phyloP scores from a whole-genome alignment of 2,329 filamentous ascomycete genomes.

The Kalmusia sp. region DNA sequence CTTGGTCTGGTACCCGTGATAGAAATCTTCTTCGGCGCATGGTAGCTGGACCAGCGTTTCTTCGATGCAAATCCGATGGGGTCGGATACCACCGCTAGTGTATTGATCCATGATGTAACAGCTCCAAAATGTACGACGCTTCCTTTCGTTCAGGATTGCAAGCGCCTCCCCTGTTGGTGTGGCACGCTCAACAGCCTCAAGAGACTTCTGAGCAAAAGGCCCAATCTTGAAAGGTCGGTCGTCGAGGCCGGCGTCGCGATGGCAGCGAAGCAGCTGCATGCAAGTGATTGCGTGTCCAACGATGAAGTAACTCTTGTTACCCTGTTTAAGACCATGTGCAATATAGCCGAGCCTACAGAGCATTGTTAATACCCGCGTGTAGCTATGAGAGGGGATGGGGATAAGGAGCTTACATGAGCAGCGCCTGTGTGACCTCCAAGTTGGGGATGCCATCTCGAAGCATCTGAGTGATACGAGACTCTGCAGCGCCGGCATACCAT shows the following conservation, averaged over 20 bases:
- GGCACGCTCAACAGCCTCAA: constrained; percentile 16
- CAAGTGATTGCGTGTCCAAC: constrained; percentile 66
- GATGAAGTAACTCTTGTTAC: constrained; percentile 70
- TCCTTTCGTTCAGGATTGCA: constrained; percentile 68
- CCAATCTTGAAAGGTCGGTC: constrained; percentile 38
- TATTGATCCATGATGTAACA: constrained; percentile 76
- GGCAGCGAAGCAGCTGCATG: constrained; percentile 54
- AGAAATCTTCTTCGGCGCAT: constrained; percentile 70
- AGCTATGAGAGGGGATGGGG: too few species aligned
- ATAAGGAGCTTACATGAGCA: constrained; percentile 61
- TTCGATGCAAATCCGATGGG: constrained; percentile 64
- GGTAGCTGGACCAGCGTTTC: constrained; percentile 72
- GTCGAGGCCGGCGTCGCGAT: constrained; percentile 34
- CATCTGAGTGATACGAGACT: constrained; percentile 50
- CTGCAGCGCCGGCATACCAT: constrained; percentile 65
- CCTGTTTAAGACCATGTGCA: constrained; percentile 72
- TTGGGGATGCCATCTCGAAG: constrained; percentile 50
- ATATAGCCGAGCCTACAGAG: constrained; percentile 64
- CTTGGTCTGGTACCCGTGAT: constrained; percentile 65
- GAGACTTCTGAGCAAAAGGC: constrained; percentile 6
- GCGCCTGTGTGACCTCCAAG: constrained; percentile 70
- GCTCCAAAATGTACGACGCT: constrained; percentile 75
- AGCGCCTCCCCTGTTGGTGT: constrained; percentile 42
- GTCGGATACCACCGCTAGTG: constrained; percentile 68
- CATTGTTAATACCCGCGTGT: neutral